Evolutionary conservation across 306 rosid genomes (phyloP), one percentile per base, ranked within the genome.

Genomic region (Hippophae gyantsensis): DNA sequence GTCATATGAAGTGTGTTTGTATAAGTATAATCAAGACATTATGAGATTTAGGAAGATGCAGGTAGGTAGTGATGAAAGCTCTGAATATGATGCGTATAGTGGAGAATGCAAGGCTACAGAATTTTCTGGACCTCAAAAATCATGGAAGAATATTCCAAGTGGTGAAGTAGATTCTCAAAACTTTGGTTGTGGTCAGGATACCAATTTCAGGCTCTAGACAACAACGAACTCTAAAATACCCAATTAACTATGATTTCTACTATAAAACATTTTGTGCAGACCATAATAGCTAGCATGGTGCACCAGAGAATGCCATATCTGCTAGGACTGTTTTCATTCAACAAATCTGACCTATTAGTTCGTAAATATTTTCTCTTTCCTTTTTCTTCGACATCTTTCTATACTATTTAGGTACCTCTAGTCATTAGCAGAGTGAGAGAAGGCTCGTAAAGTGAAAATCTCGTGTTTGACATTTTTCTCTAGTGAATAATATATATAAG

Each of bases 11-110:
- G 38, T 32, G 38, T 32, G 5, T 32, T 32, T 32, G 38, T 32
- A 32, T 32, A 32, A 32, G 38, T 92, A 88, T 58, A 80, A 66
- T 54, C 78, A 82, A 63, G 95, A 88, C 50, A 69, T 86, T 9
- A 38, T 44, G 56, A 86, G 43, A 64, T 93, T 88, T 75, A 78
- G 76, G 72, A 86, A 69, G 57, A 80, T 64, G 88, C 84, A 78
- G 43, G 62, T 71, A 13, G 83, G 81, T 7, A 72, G 78, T 40
- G 69, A 43, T 64, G 72, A 49, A 53, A 81, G 83, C 45, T 81
- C 79, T 1, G 86, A 78, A 7, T 79, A 23, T 54, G 83, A 82
- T 14, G 25, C 47, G 43, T 55, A 71, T 68, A 82, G 82, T 66
- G 52, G 66, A 54, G 85, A 84, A 9, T 77, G 1, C 38, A 3